phyloP scores from a whole-genome alignment of 164 flowering plant genomes.

The Piper betle region DNA sequence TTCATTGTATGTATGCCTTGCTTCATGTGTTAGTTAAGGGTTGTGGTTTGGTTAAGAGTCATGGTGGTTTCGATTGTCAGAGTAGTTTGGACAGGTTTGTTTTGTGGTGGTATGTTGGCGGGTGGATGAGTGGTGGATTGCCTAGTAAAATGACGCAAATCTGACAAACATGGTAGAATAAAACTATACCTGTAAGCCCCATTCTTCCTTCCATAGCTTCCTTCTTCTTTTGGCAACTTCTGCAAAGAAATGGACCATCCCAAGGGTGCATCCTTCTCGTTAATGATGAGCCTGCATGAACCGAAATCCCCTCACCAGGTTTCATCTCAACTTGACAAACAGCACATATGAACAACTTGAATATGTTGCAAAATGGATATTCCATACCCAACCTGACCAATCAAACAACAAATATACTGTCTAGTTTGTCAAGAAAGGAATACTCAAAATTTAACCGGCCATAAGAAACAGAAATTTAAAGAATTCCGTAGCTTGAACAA shows the following conservation, averaged over 20 bases:
- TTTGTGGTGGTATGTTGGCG: too few species aligned
- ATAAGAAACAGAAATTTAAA: background rate
- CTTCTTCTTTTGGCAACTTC: slow-evolving; percentile 79
- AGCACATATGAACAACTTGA: slow-evolving; percentile 87
- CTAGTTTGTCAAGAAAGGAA: background rate
- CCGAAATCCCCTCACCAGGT: slow-evolving; percentile 85
- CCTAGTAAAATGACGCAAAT: background rate
- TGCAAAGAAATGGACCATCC: slow-evolving; percentile 98
- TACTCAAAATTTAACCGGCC: background rate
- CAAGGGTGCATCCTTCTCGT: slow-evolving; percentile 62
- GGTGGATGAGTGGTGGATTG: background rate
- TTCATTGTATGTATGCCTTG: too few species aligned
- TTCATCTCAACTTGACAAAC: slow-evolving; percentile 87
- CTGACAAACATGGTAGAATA: background rate
- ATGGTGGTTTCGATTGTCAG: too few species aligned
- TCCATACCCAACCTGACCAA: slow-evolving; percentile 69
- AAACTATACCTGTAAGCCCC: slow-evolving; percentile 39
- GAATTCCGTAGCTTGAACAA: too few species aligned
- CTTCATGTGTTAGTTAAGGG: too few species aligned
- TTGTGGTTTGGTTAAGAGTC: too few species aligned
- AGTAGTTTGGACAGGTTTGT: too few species aligned
- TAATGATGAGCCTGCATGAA: slow-evolving; percentile 56
- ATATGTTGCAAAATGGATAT: slow-evolving; percentile 94
- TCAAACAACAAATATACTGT: background rate
- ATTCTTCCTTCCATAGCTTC: slow-evolving; percentile 99